A percentile compares a stretch with the other conserved stretches of the same genome.
These are phyloP conservation scores for Neopestalotiopsis sp. DNA, from an alignment of 2,329 filamentous ascomycete genomes.

Conservation along the genomic window DNA sequence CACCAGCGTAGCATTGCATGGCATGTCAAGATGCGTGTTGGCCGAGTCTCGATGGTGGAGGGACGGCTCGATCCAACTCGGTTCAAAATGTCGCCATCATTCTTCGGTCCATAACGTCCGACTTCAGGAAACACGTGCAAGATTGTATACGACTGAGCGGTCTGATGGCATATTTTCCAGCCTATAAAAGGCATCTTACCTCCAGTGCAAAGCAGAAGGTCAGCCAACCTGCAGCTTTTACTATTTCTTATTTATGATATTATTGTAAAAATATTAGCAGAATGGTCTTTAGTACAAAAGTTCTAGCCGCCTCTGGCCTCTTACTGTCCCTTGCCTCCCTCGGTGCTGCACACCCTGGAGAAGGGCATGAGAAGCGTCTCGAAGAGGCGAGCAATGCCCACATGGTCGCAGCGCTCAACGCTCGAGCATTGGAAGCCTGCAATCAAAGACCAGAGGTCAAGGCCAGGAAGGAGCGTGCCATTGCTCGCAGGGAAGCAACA, in stretches of 20 bases:
- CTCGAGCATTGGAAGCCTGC: conserved; percentile 43
- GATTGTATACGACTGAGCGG: not conserved
- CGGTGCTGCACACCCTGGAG: conserved; percentile 35
- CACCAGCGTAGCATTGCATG: conserved; percentile 5
- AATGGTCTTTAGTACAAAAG: conserved; percentile 5
- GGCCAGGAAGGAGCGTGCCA: conserved; percentile 44
- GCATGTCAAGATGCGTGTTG: not conserved
- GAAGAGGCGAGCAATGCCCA: conserved; percentile 34
- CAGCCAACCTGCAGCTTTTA: not conserved
- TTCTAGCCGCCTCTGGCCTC: conserved; percentile 5
- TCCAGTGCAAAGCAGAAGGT: not conserved
- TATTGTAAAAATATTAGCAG: not conserved
- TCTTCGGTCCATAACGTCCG: conserved; percentile 5
- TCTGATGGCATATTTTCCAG: not conserved
- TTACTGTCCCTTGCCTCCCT: conserved; percentile 27
- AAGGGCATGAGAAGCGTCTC: conserved; percentile 31
- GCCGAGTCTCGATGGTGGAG: not conserved
- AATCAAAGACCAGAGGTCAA: conserved; percentile 43
- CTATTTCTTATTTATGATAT: not conserved
- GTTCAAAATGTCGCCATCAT: not conserved
- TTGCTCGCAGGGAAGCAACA: conserved; percentile 43
- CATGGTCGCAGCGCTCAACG: conserved; percentile 34
- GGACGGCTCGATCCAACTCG: not conserved
- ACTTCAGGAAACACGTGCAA: not conserved
- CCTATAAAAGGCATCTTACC: not conserved